phyloP scores from a whole-genome alignment of 83 land plant genomes.

The Picea abies region DNA sequence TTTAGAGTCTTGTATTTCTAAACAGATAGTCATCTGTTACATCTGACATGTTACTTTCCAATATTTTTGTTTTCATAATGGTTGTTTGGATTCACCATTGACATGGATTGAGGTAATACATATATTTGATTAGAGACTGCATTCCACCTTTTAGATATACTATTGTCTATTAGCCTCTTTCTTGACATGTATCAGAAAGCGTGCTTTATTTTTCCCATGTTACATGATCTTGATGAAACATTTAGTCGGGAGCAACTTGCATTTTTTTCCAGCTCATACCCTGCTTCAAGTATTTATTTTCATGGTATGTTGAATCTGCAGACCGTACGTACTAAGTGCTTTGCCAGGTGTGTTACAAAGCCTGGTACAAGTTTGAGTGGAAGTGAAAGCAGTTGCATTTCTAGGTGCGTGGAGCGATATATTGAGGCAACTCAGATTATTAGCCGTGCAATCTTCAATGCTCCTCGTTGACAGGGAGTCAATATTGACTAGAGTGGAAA shows the following conservation, averaged over 20 bases:
- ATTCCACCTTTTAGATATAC: background rate
- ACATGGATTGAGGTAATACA: no score
- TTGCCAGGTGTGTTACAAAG: slow-evolving; percentile 89
- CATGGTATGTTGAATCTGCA: slow-evolving; percentile 19
- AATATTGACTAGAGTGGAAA: no score
- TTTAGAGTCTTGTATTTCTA: no score
- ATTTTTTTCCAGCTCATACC: background rate
- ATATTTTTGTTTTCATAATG: no score
- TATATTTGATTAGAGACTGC: background rate
- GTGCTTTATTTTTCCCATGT: background rate
- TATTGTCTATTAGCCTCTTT: background rate
- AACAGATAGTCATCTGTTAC: no score
- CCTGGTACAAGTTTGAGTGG: slow-evolving; percentile 91
- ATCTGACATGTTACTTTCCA: no score
- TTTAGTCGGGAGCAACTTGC: background rate
- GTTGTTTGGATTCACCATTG: no score
- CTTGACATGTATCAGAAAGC: background rate
- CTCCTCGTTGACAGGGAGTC: slow-evolving; percentile 6
- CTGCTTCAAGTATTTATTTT: background rate
- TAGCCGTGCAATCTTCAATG: slow-evolving; percentile 61
- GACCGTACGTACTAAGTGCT: slow-evolving; percentile 90
- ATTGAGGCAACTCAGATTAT: slow-evolving; percentile 92
- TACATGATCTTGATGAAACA: background rate
- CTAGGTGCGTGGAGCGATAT: slow-evolving; percentile 94
- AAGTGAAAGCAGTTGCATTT: slow-evolving; percentile 87